Evolutionary conservation across 2,329 filamentous ascomycete species (phyloP), one percentile per base, ranked within the genome.

Genomic region (Zasmidium cellare): DNA sequence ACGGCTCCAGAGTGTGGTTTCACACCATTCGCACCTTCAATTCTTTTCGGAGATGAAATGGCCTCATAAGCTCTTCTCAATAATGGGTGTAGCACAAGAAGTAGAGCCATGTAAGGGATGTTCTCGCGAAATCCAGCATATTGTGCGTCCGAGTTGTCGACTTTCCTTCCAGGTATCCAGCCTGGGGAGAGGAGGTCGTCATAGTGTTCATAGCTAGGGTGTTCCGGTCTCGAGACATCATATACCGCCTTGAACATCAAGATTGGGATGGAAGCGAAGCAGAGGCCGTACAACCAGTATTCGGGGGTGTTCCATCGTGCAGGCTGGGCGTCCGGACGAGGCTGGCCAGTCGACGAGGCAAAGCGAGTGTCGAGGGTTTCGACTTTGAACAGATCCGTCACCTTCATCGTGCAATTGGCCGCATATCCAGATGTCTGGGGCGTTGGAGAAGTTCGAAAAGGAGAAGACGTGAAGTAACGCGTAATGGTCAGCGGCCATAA

Each of bases 161-260:
- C 91, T 82, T 91, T 91, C 58, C 93, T 89, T 23, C 93, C 93
- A 7, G 89, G 89, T 57, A 99, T 89, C 94, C 94, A 99, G 66
- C 94, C 96, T 9, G 86, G 82, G 1, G 86, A 87, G 16, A 99
- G 83, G 41, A 87, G 79, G 59, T 80, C 79, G 60, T 88, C 82
- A 71, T 87, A 97, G 65, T 87, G 89, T 58, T 81, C 72, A 72
- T 94, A 99, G 65, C 89, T 87, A 3, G 91, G 90, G 72, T 97
- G 89, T 35, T 86, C 87, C 92, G 92, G 83, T 76, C 87, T 84
- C 22, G 94, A 99, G 47, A 96, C 91, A 76, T 90, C 85, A 65
- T 92, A 90, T 9, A 89, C 87, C n/a, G 88, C 81, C 80, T 91
- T 96, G 76, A 96, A 91, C 92, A 99, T 99, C 38, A 73, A 60